phyloP scores from a whole-genome alignment of 2,329 filamentous ascomycete genomes.

The Fusarium avenaceum region DNA sequence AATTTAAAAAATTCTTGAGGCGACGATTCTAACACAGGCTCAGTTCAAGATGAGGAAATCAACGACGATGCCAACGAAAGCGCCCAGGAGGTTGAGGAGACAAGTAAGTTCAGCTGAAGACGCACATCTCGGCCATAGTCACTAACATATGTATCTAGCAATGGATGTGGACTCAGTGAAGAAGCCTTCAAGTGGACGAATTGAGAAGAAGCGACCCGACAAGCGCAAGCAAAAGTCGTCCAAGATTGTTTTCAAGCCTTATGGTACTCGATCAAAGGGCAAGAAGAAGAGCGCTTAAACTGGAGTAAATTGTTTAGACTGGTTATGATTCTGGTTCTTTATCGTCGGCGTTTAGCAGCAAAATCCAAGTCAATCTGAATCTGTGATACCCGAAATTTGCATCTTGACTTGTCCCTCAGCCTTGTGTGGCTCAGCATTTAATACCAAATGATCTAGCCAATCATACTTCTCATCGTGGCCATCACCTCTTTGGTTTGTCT shows the following conservation, averaged over 20 bases:
- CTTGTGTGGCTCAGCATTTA: conserved; percentile 47
- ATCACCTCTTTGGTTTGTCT: conserved; percentile 45
- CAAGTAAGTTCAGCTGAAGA: conserved; percentile 38
- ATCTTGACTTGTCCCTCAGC: conserved; percentile 33
- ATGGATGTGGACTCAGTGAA: conserved; percentile 71
- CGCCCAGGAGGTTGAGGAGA: conserved; percentile 46
- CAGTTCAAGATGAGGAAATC: conserved; percentile 49
- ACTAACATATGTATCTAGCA: conserved; percentile 49
- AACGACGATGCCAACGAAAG: conserved; percentile 51
- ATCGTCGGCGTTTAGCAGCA: conserved; percentile 45
- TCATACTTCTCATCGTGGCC: conserved; percentile 11
- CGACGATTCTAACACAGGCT: conserved; percentile 16
- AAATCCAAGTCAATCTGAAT: conserved; percentile 49
- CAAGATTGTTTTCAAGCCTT: conserved; percentile 72
- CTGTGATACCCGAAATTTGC: conserved; percentile 47
- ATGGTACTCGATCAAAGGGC: conserved; percentile 64
- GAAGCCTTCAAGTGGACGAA: conserved; percentile 57
- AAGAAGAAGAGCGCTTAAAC: conserved; percentile 57
- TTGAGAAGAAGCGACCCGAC: conserved; percentile 66
- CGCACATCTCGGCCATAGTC: conserved; percentile 10
- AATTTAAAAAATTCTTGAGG: not conserved
- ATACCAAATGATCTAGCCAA: conserved; percentile 23
- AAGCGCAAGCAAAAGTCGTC: conserved; percentile 70
- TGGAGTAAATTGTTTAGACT: conserved; percentile 25
- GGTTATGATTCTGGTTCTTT: conserved; percentile 33